Percentiles rank a stretch among this genome's conserved stretches.
Evolutionary conservation across 345 rosid genomes (phyloP).

Genomic region (Kernera saxatilis): DNA sequence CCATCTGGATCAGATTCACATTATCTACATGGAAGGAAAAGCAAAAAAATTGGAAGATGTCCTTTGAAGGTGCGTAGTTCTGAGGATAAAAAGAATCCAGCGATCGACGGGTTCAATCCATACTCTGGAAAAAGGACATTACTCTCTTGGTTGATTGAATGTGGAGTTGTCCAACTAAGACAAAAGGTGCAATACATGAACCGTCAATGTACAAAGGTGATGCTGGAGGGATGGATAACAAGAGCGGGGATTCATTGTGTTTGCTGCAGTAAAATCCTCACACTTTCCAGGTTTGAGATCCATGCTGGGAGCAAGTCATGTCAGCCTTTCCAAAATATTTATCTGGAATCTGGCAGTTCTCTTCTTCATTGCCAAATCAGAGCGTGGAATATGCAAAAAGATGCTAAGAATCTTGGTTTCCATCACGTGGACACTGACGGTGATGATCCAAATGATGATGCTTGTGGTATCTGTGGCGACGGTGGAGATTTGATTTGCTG

Average conservation of each 20-base stretch:
- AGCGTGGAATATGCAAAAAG: constrained; percentile 77
- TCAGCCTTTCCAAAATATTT: constrained; percentile 77
- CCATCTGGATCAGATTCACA: constrained; percentile 43
- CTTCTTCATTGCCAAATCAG: constrained; percentile 82
- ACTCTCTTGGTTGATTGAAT: constrained; percentile 87
- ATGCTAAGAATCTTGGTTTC: constrained; percentile 44
- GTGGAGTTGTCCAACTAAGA: constrained; percentile 60
- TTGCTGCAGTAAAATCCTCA: constrained; percentile 77
- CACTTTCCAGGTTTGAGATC: constrained; percentile 66
- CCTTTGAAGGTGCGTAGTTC: constrained; percentile 78
- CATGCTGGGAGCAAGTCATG: constrained; percentile 90
- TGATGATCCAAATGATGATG: constrained; percentile 95
- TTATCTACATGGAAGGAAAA: constrained; percentile 55
- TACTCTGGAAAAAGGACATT: constrained; percentile 73
- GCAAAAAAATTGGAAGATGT: constrained; percentile 73
- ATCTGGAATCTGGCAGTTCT: constrained; percentile 73
- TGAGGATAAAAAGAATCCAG: constrained; percentile 47
- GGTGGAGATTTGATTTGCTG: constrained; percentile 97
- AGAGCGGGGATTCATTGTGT: constrained; percentile 85
- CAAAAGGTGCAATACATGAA: constrained; percentile 70
- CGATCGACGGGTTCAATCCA: constrained; percentile 61
- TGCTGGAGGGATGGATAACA: constrained; percentile 76
- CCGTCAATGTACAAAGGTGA: constrained; percentile 43
- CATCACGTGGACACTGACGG: constrained; percentile 57
- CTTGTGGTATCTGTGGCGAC: constrained; percentile 97